Evolutionary conservation across 768 basidiomycete species (phyloP), one percentile per base, ranked within the genome.

Genomic region (Filobasidium wieringae): DNA sequence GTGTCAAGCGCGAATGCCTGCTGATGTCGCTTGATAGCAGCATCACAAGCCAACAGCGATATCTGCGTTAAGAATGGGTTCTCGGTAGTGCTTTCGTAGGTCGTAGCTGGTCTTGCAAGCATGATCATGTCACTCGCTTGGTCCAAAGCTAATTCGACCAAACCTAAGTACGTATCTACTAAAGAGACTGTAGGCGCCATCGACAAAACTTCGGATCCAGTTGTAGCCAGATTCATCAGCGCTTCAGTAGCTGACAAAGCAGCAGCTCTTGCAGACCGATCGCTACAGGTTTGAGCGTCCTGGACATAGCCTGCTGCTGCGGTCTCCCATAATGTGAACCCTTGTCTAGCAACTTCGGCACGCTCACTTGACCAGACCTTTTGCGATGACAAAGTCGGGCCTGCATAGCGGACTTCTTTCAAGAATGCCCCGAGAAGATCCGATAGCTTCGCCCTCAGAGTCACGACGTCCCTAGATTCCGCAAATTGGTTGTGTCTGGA

Each of bases 71-170:
- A 66, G 52, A 70, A 64, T 32, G 64, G 67, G 43, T 65, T 63
- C 4, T 64, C 64, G 27, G 65, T 64, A 24, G 66, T 64, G 22
- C 62, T 63, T 12, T 65, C 66, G 31, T 62, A 62, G 57, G 64
- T 57, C 27, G 62, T 51, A 22, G 66, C 57, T 0, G 67, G 57
- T 4, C 66, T 64, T 26, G 68, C 64, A 6, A 68, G 63, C 1
- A 67, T 64, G 0, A 68, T 66, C 71, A 72, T 70, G 57, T 68
- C 67, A 27, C 66, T 65, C 7, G 71, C 71, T 60, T 70, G 71
- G 41, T 72, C 71, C 7, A 72, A 62, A 19, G 71, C 71, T 45
- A 70, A 66, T 45, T 70, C 71, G 37, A 69, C 64, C 0, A 72
- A 59, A 49, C 68, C 71, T 57, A 67, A 59, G 37, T 70, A 66